Conservation (phyloP, 1,284 basidiomycete genomes). For the Gymnopus androsaceus region DNA sequence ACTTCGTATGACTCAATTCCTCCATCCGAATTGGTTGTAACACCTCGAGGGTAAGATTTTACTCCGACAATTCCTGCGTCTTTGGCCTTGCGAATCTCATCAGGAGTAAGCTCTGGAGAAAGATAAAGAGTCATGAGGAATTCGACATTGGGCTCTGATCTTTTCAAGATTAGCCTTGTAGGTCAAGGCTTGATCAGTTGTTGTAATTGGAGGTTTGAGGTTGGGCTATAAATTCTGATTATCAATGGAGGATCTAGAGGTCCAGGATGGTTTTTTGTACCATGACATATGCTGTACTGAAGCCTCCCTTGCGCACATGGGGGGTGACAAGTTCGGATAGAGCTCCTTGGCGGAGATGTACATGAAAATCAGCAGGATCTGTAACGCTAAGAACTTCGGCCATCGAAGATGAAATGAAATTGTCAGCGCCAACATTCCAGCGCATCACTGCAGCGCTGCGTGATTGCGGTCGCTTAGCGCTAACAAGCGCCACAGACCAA, state of each 20-base stretch:
- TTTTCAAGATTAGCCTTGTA: slow-evolving; percentile 79
- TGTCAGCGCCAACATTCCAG: too few species aligned
- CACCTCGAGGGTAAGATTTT: slow-evolving; percentile 96
- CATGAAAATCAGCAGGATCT: slow-evolving; percentile 93
- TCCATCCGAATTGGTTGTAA: slow-evolving; percentile 96
- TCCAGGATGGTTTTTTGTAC: slow-evolving; percentile 40
- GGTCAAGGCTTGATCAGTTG: slow-evolving; percentile 77
- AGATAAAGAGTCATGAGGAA: slow-evolving; percentile 98
- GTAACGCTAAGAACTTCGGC: slow-evolving; percentile 56
- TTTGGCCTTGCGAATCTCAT: slow-evolving; percentile 88
- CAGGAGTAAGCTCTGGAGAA: slow-evolving; percentile 86
- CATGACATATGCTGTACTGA: slow-evolving; percentile 96
- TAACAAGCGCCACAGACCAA: too few species aligned
- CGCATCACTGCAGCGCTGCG: too few species aligned
- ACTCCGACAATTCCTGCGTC: slow-evolving; percentile 87
- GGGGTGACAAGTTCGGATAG: slow-evolving; percentile 86
- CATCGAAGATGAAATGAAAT: too few species aligned
- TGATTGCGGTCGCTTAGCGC: too few species aligned
- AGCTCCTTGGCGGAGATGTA: slow-evolving; percentile 90
- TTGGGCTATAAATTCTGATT: slow-evolving; percentile 73
- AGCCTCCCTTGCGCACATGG: slow-evolving; percentile 89
- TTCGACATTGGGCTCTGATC: slow-evolving; percentile 78
- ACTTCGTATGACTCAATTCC: slow-evolving; percentile 96
- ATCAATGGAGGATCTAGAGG: slow-evolving; percentile 19
- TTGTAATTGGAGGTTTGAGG: slow-evolving; percentile 89